Conservation (phyloP, 495 filamentous ascomycete genomes). For the Hypoxylon fuscum region DNA sequence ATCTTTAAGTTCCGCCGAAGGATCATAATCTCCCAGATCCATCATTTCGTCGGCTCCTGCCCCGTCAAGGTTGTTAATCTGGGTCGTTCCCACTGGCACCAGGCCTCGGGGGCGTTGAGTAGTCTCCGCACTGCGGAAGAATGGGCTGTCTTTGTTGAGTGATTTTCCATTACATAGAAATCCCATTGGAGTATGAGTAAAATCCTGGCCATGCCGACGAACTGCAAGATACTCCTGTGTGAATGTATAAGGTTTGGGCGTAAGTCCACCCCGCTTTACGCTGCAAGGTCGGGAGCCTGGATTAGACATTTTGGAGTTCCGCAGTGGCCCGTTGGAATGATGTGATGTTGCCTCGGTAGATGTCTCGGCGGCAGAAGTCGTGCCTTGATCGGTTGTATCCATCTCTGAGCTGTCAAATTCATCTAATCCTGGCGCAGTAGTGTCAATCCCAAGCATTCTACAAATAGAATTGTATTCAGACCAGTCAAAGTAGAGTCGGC, state of each 20-base stretch:
- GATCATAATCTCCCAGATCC: slow-evolving; percentile 34
- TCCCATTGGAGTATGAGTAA: slow-evolving; percentile 64
- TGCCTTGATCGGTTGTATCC: slow-evolving; percentile 6
- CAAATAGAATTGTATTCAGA: slow-evolving; percentile 45
- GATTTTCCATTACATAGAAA: slow-evolving; percentile 58
- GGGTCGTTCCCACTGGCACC: slow-evolving; percentile 6
- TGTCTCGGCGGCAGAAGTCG: neutral
- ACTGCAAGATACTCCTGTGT: slow-evolving; percentile 61
- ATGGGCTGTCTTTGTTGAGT: slow-evolving; percentile 54
- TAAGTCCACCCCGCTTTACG: slow-evolving; percentile 6
- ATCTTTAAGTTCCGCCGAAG: slow-evolving; percentile 20
- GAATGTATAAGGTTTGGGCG: slow-evolving; percentile 48
- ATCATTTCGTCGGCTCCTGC: slow-evolving; percentile 19
- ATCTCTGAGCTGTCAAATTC: slow-evolving; percentile 25
- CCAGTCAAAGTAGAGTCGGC: slow-evolving; percentile 64
- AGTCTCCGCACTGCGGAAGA: slow-evolving; percentile 48
- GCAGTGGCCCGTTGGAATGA: neutral
- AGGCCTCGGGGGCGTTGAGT: slow-evolving; percentile 3
- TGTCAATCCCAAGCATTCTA: slow-evolving; percentile 35
- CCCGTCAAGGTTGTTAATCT: slow-evolving; percentile 9
- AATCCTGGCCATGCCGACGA: slow-evolving; percentile 60
- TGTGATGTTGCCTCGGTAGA: neutral
- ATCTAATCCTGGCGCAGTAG: slow-evolving; percentile 12
- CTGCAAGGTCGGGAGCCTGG: neutral
- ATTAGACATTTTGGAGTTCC: neutral